These are phyloP conservation scores for Cyclospora cayetanensis DNA, from an alignment of 169 alveolate genomes.

Conservation along the genomic window DNA sequence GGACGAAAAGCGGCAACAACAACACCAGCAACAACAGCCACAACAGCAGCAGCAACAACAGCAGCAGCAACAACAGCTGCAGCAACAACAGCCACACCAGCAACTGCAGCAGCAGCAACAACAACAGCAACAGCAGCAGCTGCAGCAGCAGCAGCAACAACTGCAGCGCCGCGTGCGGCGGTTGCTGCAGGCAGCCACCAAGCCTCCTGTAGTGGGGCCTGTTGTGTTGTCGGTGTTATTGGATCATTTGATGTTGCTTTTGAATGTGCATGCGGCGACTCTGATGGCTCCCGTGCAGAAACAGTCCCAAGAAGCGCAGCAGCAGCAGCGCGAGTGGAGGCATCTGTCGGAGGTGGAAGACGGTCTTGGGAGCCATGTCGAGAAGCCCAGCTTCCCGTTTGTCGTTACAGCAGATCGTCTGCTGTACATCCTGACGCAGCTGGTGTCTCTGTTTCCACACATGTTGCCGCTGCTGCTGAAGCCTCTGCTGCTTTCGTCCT, in stretches of 20 bases:
- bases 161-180: conserved; percentile 58
- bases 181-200: conserved; percentile 58
- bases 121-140: conserved; percentile 28
- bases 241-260: conserved; percentile 47
- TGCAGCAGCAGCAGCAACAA: conserved; percentile 37
- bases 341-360: not conserved
- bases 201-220: conserved; percentile 40
- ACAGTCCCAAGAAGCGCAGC: not conserved
- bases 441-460: conserved; percentile 30
- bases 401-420: conserved; percentile 60
- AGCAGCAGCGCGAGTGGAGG: conserved; percentile 33
- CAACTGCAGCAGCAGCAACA: not conserved
- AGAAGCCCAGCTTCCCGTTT: conserved; percentile 55
- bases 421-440: conserved; percentile 52
- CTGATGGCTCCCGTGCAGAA: not conserved
- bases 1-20: conserved; percentile 42
- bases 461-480: conserved; percentile 40
- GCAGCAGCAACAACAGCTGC: conserved; percentile 18
- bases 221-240: conserved; percentile 24
- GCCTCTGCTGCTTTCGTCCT: not conserved
- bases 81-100: conserved; percentile 5
- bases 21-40: not conserved
- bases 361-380: not conserved
- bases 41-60: not conserved
- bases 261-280: conserved; percentile 43